These are phyloP conservation scores for Nicotiana tabacum DNA, from an alignment of 257 asterid genomes.

Conservation along the genomic window DNA sequence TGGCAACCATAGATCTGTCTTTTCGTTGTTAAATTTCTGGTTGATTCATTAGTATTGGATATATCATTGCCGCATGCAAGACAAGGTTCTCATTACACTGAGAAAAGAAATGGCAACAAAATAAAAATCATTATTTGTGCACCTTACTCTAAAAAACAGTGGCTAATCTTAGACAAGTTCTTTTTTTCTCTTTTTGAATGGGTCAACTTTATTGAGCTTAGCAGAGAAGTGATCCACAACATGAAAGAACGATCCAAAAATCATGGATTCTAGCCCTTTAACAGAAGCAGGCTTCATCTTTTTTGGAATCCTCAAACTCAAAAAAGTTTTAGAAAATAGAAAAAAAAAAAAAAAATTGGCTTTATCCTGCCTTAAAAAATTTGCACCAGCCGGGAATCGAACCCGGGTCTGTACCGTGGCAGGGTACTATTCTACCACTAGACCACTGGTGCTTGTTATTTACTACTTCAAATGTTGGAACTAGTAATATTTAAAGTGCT, in stretches of 20 bases:
- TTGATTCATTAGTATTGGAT: too few relatives aligned
- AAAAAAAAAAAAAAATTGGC: background rate
- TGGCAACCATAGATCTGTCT: background rate
- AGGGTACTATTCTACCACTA: slow-evolving; percentile 92
- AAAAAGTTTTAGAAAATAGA: background rate
- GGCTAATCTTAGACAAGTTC: background rate
- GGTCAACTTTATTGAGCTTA: background rate
- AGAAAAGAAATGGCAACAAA: too few relatives aligned
- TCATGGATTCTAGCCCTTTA: background rate
- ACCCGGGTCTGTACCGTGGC: slow-evolving; percentile 92
- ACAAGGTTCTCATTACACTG: background rate
- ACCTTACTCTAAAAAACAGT: background rate
- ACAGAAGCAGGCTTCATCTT: background rate
- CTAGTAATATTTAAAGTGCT: rapidly evolving
- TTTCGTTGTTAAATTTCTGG: too few relatives aligned
- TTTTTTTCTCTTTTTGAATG: background rate
- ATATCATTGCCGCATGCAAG: background rate
- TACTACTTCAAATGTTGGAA: too few relatives aligned
- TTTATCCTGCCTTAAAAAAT: background rate
- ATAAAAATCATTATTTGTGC: background rate
- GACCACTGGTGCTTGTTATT: slow-evolving; percentile 64
- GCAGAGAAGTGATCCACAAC: background rate
- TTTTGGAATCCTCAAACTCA: background rate
- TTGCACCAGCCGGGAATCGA: slow-evolving; percentile 92
- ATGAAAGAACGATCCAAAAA: background rate